These are phyloP conservation scores for Melanomma pulvis-pyrius DNA, from an alignment of 495 filamentous ascomycete genomes.

Conservation along the genomic window DNA sequence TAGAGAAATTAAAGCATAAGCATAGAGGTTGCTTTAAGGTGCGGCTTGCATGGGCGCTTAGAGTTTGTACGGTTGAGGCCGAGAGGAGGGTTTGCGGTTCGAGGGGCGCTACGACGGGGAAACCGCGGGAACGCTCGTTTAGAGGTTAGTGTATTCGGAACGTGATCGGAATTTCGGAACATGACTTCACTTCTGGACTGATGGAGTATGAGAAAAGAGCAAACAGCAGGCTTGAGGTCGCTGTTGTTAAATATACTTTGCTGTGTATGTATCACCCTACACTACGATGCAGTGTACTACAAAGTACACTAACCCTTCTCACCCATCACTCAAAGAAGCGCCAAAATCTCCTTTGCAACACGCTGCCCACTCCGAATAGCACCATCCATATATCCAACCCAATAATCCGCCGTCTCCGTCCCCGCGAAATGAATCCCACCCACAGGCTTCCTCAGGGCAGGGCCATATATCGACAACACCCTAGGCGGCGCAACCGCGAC, in stretches of 20 bases:
- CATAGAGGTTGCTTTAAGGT: constrained; percentile 9
- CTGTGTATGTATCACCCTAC: no score
- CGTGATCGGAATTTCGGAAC: background rate
- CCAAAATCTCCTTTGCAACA: constrained; percentile 10
- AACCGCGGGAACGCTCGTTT: background rate
- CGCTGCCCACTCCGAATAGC: constrained; percentile 3
- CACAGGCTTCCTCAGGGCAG: background rate
- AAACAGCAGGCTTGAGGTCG: no score
- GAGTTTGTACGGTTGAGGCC: background rate
- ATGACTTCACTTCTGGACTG: background rate
- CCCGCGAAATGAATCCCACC: constrained; percentile 11
- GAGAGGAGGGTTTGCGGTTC: background rate
- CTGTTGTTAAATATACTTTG: no score
- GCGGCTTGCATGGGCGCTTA: constrained; percentile 30
- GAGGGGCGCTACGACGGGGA: background rate
- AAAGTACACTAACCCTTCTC: background rate
- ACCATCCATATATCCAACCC: constrained; percentile 12
- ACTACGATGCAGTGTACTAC: no score
- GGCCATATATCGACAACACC: background rate
- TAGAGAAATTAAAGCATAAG: background rate
- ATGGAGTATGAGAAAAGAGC: no score
- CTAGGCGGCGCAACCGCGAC: constrained; percentile 3
- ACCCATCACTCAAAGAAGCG: background rate
- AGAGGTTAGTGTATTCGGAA: background rate
- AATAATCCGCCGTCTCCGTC: constrained; percentile 3